Evolutionary conservation across 1,139 yeast genomes (phyloP).

Genomic region (Arxiozyma slooffiae): DNA sequence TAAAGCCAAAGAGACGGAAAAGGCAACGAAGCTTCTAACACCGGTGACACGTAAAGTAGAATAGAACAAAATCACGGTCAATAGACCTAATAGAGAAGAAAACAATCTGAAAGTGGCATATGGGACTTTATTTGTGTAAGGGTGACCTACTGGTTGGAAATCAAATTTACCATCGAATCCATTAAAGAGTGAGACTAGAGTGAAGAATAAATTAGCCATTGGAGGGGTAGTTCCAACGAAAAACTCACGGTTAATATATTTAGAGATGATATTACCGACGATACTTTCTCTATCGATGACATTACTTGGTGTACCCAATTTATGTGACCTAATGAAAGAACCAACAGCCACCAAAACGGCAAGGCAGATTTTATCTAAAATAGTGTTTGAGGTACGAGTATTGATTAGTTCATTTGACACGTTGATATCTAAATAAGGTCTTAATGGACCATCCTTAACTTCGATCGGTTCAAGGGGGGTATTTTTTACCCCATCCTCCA

Average conservation of each 20-base stretch:
- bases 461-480: conserved; percentile 18
- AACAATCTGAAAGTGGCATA: conserved; percentile 74
- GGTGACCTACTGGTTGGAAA: conserved; percentile 59
- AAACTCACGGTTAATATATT: conserved; percentile 58
- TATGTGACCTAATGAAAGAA: conserved; percentile 47
- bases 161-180: conserved; percentile 70
- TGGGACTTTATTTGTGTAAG: conserved; percentile 51
- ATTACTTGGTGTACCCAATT: conserved; percentile 55
- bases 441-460: conserved; percentile 34
- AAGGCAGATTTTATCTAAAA: conserved; percentile 36
- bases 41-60: conserved; percentile 81
- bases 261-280: conserved; percentile 66
- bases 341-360: conserved; percentile 46
- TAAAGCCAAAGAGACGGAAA: conserved; percentile 56
- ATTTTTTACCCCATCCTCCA: conserved; percentile 20
- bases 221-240: conserved; percentile 96
- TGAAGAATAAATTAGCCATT: conserved; percentile 74
- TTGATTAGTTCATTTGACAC: conserved; percentile 35
- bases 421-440: conserved; percentile 36
- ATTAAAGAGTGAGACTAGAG: conserved; percentile 57
- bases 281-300: conserved; percentile 90
- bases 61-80: conserved; percentile 65
- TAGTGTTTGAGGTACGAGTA: conserved; percentile 30
- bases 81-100: conserved; percentile 74
- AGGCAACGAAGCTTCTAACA: conserved; percentile 66